Percentiles rank a stretch among this genome's conserved stretches.
Conservation (phyloP, 2,329 filamentous ascomycete species). For the Nemania abortiva region DNA sequence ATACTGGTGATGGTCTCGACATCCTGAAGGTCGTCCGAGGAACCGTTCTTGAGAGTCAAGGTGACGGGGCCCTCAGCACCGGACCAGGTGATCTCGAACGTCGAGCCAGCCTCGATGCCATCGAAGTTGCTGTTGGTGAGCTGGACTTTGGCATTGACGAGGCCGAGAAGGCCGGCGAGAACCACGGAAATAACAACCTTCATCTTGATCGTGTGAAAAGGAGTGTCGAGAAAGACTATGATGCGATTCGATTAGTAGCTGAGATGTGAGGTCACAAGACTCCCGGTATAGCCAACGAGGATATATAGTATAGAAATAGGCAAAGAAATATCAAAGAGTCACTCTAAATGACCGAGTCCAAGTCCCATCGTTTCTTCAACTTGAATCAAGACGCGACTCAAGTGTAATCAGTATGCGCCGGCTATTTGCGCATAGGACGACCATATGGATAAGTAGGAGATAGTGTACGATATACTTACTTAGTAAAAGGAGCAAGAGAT, state of each 20-base stretch:
- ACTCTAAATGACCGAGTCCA: neutral
- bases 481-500: constrained; percentile 26
- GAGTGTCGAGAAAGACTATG: constrained; percentile 34
- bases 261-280: neutral
- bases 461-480: constrained; percentile 38
- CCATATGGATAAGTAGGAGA: constrained; percentile 4
- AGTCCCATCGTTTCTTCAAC: constrained; percentile 2
- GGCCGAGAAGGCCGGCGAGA: constrained; percentile 50
- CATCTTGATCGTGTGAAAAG: constrained; percentile 48
- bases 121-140: constrained; percentile 55
- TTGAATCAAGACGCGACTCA: constrained; percentile 7
- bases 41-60: constrained; percentile 57
- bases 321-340: neutral
- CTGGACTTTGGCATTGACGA: constrained; percentile 49
- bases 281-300: neutral
- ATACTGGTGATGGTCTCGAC: constrained; percentile 55
- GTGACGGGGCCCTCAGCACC: constrained; percentile 57
- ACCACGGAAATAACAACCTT: constrained; percentile 49
- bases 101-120: constrained; percentile 53
- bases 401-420: constrained; percentile 3
- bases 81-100: constrained; percentile 60
- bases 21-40: constrained; percentile 51
- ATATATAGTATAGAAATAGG: neutral
- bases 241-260: constrained; percentile 18
- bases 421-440: neutral